Evolutionary conservation across 164 flowering plant species (phyloP).

Genomic region (Warburgia ugandensis): DNA sequence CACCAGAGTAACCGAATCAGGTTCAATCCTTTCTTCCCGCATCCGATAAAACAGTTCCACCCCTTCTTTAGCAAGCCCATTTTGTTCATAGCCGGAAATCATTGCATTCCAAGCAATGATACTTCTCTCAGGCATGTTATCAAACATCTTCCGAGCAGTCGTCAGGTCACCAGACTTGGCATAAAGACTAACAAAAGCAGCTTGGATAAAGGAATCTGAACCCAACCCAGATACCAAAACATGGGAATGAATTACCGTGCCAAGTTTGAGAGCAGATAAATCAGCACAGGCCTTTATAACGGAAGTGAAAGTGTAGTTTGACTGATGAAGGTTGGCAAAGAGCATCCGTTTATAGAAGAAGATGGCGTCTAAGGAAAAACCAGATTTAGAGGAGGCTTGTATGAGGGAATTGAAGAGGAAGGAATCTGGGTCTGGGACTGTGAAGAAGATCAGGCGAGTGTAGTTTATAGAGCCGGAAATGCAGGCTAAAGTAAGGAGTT

Average conservation of each 20-base stretch:
- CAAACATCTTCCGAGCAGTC: constrained; percentile 58
- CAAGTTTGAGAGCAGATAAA: constrained; percentile 33
- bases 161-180: constrained; percentile 38
- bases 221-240: constrained; percentile 44
- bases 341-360: constrained; percentile 45
- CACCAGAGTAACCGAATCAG: constrained; percentile 53
- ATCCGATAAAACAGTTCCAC: constrained; percentile 31
- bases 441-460: constrained; percentile 38
- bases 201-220: constrained; percentile 44
- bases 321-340: constrained; percentile 12
- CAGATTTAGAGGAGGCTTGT: constrained; percentile 31
- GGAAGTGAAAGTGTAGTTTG: constrained; percentile 53
- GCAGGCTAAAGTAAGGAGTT: constrained; percentile 49
- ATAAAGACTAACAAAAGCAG: constrained; percentile 48
- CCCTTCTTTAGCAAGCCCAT: constrained; percentile 47
- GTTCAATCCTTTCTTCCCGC: constrained; percentile 31
- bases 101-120: constrained; percentile 69
- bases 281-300: constrained; percentile 72
- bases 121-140: constrained; percentile 45
- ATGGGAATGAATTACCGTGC: constrained; percentile 46
- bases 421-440: constrained; percentile 46
- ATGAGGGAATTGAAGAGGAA: constrained; percentile 63
- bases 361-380: constrained; percentile 35
- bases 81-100: constrained; percentile 69
- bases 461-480: constrained; percentile 44